Conservation (phyloP, 305 asterid genomes). For the Fraxinus paxiana region DNA sequence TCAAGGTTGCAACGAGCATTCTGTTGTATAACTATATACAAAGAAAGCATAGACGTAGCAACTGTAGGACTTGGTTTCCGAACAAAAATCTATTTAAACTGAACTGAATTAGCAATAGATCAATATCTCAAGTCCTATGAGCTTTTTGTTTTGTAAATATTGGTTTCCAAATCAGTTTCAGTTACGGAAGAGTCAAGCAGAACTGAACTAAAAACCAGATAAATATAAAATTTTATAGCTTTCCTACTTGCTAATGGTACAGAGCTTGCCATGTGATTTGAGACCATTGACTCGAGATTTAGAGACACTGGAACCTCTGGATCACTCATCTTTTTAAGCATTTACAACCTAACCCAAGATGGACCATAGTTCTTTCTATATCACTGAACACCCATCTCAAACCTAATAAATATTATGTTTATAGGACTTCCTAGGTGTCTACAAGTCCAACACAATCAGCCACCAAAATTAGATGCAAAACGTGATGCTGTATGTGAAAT, state of each 20-base stretch:
- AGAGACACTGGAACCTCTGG: background rate
- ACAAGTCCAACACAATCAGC: background rate
- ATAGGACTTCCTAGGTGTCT: background rate
- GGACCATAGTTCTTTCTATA: background rate
- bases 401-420: background rate
- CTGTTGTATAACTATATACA: background rate
- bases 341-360: background rate
- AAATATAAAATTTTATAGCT: background rate
- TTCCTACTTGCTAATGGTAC: background rate
- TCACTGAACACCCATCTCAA: background rate
- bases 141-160: slow-evolving; percentile 1
- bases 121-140: background rate
- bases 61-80: background rate
- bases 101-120: background rate
- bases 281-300: background rate
- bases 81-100: background rate
- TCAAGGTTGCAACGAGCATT: background rate
- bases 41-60: background rate
- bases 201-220: background rate
- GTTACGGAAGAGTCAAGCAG: background rate
- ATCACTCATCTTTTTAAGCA: background rate
- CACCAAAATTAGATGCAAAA: background rate
- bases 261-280: background rate
- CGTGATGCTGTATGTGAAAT: background rate
- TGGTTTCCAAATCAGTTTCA: background rate